These are phyloP conservation scores for Xylaria telfairii DNA, from an alignment of 495 filamentous ascomycete species.

Conservation along the genomic window DNA sequence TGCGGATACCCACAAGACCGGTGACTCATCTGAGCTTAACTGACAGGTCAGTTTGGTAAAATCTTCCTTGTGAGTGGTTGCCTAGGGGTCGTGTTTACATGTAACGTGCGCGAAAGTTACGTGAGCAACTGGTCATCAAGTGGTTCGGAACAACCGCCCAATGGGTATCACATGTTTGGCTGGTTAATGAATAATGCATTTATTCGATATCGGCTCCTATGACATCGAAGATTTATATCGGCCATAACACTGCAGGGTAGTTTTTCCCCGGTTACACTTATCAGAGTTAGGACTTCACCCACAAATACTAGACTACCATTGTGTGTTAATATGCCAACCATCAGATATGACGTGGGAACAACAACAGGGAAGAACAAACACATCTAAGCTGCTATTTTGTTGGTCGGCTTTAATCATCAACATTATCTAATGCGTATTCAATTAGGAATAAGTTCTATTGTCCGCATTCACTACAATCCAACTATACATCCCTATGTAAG, in stretches of 20 bases:
- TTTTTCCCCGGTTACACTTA: no score
- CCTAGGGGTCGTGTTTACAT: neutral
- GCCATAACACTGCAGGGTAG: no score
- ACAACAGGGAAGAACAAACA: neutral
- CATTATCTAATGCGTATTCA: no score
- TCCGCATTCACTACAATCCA: no score
- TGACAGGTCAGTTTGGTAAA: no score
- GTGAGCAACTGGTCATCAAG: no score
- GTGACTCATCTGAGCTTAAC: neutral
- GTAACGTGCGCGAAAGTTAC: neutral
- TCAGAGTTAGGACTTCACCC: neutral
- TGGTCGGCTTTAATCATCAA: no score
- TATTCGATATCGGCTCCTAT: neutral
- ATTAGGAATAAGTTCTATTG: no score
- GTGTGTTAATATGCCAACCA: neutral
- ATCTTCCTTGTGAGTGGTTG: neutral
- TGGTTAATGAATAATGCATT: neutral
- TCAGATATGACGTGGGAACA: neutral
- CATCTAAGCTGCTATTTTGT: neutral
- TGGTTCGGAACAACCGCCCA: no score
- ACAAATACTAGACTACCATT: neutral
- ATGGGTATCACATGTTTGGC: neutral
- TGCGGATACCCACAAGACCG: neutral
- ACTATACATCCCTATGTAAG: no score
- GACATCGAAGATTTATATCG: no score